These are phyloP conservation scores for Phytophthora foliorum DNA, from an alignment of 352 stramenopile species.

Conservation along the genomic window DNA sequence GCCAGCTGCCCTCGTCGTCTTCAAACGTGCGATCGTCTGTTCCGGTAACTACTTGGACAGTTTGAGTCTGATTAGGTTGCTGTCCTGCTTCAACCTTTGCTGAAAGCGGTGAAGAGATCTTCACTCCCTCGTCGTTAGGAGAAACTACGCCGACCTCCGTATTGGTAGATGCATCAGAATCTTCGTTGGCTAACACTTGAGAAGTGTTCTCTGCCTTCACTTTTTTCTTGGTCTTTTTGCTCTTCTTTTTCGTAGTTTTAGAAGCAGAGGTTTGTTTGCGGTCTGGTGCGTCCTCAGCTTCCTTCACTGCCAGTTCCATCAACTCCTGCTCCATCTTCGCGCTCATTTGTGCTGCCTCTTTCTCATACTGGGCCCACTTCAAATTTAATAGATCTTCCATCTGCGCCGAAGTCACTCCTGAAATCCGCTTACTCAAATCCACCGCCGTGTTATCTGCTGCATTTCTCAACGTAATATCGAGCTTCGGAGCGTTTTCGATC, in stretches of 20 bases:
- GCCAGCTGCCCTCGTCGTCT: slow-evolving; percentile 29
- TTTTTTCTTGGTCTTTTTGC: slow-evolving; percentile 55
- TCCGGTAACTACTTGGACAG: background rate
- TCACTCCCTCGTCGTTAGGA: background rate
- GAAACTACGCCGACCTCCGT: background rate
- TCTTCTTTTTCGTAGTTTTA: slow-evolving; percentile 54
- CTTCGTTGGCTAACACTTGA: background rate
- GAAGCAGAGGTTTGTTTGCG: slow-evolving; percentile 1
- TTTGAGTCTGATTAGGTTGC: background rate
- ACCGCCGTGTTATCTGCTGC: slow-evolving; percentile 47
- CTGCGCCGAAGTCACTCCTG: slow-evolving; percentile 27
- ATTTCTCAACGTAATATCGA: slow-evolving; percentile 45
- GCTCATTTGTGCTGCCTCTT: slow-evolving; percentile 32
- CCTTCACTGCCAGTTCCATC: slow-evolving; percentile 24
- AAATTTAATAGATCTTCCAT: slow-evolving; percentile 41
- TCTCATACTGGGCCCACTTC: slow-evolving; percentile 32
- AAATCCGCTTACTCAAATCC: slow-evolving; percentile 45
- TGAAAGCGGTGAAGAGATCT: background rate
- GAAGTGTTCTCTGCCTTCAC: background rate
- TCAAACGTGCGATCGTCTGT: slow-evolving; percentile 5
- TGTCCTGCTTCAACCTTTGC: background rate
- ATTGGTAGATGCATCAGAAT: background rate
- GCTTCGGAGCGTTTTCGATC: slow-evolving; percentile 24
- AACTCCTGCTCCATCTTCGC: slow-evolving; percentile 42
- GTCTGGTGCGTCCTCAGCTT: slow-evolving; percentile 13